phyloP scores from a whole-genome alignment of 2,329 filamentous ascomycete species.

The Trematosphaeria pertusa region DNA sequence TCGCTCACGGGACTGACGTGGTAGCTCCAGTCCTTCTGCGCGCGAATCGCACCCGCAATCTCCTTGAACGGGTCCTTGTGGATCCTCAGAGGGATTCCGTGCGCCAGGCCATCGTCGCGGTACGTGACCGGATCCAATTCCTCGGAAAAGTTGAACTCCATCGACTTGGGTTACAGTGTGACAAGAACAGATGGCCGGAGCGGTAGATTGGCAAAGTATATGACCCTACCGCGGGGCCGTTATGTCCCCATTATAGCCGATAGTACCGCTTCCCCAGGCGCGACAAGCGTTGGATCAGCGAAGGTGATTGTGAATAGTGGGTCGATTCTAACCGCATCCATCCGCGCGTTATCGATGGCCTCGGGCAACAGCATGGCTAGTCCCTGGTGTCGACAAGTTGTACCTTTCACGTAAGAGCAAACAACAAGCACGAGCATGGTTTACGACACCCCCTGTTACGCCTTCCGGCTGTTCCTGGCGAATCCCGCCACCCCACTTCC shows the following conservation, averaged over 20 bases:
- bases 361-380: too few species aligned
- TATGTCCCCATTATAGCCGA: background rate
- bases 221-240: constrained; percentile 4
- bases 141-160: constrained; percentile 12
- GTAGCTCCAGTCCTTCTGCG: constrained; percentile 42
- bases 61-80: constrained; percentile 28
- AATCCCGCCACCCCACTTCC: background rate
- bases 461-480: background rate
- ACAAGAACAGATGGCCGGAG: background rate
- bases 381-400: too few species aligned
- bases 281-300: background rate
- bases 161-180: constrained; percentile 1
- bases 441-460: too few species aligned
- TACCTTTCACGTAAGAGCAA: too few species aligned
- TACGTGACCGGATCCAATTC: constrained; percentile 7
- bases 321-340: background rate
- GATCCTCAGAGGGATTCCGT: constrained; percentile 15
- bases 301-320: background rate
- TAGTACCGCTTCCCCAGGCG: background rate
- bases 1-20: constrained; percentile 24
- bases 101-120: constrained; percentile 14
- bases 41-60: constrained; percentile 39
- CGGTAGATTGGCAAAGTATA: constrained; percentile 1
- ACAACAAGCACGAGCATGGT: too few species aligned
- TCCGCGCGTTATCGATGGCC: too few species aligned